A percentile compares a stretch with the other conserved stretches of the same genome.
Conservation (phyloP, 495 filamentous ascomycete genomes). For the Hypoxylon trugodes region DNA sequence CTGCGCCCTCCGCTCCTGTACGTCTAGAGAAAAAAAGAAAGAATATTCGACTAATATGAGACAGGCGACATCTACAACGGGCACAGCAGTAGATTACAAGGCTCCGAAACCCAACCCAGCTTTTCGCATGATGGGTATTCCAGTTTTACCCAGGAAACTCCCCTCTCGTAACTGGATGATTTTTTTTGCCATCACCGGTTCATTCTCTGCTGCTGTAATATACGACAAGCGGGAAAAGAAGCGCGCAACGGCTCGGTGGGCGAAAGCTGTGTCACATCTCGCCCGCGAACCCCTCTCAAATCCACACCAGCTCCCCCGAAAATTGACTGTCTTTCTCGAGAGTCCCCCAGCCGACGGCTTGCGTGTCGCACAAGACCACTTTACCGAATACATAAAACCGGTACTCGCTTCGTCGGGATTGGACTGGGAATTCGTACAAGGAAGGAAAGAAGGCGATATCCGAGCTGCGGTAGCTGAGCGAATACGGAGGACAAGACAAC, state of each 20-base stretch:
- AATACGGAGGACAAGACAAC: slow-evolving; percentile 70
- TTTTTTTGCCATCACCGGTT: slow-evolving; percentile 80
- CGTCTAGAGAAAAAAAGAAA: background rate
- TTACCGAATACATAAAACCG: slow-evolving; percentile 94
- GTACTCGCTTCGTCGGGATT: slow-evolving; percentile 87
- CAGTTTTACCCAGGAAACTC: slow-evolving; percentile 80
- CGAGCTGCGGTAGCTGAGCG: slow-evolving; percentile 81
- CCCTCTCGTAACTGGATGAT: slow-evolving; percentile 98
- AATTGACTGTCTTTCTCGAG: slow-evolving; percentile 84
- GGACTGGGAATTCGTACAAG: slow-evolving; percentile 96
- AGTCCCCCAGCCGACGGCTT: slow-evolving; percentile 87
- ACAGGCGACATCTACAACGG: slow-evolving; percentile 15
- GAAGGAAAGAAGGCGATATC: slow-evolving; percentile 86
- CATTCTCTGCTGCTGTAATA: slow-evolving; percentile 77
- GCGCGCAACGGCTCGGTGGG: slow-evolving; percentile 84
- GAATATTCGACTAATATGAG: slow-evolving; percentile 1
- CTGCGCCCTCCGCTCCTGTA: slow-evolving; percentile 19
- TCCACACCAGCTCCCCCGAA: slow-evolving; percentile 76
- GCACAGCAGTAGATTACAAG: slow-evolving; percentile 52
- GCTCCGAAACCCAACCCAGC: slow-evolving; percentile 69
- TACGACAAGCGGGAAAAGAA: slow-evolving; percentile 93
- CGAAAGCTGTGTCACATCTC: slow-evolving; percentile 84
- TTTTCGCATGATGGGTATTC: slow-evolving; percentile 81
- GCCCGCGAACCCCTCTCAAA: slow-evolving; percentile 76
- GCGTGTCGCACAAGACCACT: slow-evolving; percentile 85